Conservation (phyloP, 768 basidiomycete species). For the Lanmaoa pseudosensibilis region DNA sequence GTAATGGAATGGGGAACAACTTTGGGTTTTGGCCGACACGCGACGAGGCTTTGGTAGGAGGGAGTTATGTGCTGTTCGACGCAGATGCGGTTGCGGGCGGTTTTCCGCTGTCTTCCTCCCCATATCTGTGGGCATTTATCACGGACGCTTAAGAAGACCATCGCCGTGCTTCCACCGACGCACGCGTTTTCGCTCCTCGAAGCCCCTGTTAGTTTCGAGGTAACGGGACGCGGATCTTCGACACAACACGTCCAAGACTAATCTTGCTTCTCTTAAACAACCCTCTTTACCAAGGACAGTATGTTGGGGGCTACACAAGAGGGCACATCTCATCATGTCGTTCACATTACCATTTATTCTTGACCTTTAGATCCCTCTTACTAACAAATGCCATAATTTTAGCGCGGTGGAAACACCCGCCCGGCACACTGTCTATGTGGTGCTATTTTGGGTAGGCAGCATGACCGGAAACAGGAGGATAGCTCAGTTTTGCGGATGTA, state of each 20-base stretch:
- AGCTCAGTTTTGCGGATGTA: constrained; percentile 45
- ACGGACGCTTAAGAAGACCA: constrained; percentile 92
- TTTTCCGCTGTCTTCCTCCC: constrained; percentile 3
- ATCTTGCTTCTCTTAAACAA: constrained; percentile 74
- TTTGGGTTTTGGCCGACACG: constrained; percentile 77
- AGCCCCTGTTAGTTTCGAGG: constrained; percentile 61
- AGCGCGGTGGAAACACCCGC: constrained; percentile 65
- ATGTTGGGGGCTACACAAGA: constrained; percentile 88
- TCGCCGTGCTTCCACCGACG: constrained; percentile 74
- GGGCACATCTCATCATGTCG: constrained; percentile 39
- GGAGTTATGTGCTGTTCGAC: constrained; percentile 84
- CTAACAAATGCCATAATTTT: constrained; percentile 12
- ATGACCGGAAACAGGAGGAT: constrained; percentile 43
- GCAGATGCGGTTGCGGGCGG: constrained; percentile 50
- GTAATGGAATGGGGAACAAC: constrained; percentile 22
- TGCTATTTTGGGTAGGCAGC: constrained; percentile 73
- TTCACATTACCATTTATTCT: not conserved
- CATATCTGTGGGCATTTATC: not conserved
- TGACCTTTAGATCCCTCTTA: constrained; percentile 19
- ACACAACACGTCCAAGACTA: constrained; percentile 93
- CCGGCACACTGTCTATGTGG: constrained; percentile 79
- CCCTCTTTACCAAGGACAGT: constrained; percentile 71
- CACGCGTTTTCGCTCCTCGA: constrained; percentile 30
- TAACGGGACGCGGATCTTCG: constrained; percentile 39
- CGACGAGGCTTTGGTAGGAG: constrained; percentile 81